Evolutionary conservation across 2,329 filamentous ascomycete genomes (phyloP), one percentile per base, ranked within the genome.

Genomic region (Cyclaneusma minus): DNA sequence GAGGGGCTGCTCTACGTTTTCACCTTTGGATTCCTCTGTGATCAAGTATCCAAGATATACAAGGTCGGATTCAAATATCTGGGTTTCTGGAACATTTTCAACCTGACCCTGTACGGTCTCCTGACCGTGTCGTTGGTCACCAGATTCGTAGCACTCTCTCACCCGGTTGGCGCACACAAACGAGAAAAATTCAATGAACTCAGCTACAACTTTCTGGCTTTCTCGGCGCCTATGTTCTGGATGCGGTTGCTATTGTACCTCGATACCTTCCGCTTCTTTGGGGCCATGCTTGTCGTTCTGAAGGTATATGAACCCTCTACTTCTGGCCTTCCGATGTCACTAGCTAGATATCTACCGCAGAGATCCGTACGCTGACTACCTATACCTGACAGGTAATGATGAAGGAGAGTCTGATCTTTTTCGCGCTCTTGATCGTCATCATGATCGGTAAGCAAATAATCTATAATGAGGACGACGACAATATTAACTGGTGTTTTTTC

Each of bases 31-130:
- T 98, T 91, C 50, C 66, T 94, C 16, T 84, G 74, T 41, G 87
- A 98, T 46, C 89, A 95, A 47, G 38, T 75, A 1, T 58, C 73
- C 45, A 98, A 98, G 51, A 68, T 94, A 40, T 93, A 82, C 69
- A 98, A 98, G 49, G 80, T 93, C 9, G 89, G 89, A 7, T 69
- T 79, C 34, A 79, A 78, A 42, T 95, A 95, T 44, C 63, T 98
- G 29, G 77, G 82, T 12, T 98, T 98, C 50, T 95, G 89, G 89
- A 94, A 93, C 43, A 80, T 80, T 13, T 93, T 98, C 60, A 98
- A 98, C 51, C 66, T 68, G 14, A 63, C 76, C 0, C 62, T 98
- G 1, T 98, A 98, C 50, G 52, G 66, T 0, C 60, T 95, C 2
- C 60, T 98, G 17, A 68, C 72, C 0, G 67, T 80, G 3, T 92